Base-by-base conservation (phyloP, 1,284 basidiomycete genomes). In the Golubevia pallescens region DNA sequence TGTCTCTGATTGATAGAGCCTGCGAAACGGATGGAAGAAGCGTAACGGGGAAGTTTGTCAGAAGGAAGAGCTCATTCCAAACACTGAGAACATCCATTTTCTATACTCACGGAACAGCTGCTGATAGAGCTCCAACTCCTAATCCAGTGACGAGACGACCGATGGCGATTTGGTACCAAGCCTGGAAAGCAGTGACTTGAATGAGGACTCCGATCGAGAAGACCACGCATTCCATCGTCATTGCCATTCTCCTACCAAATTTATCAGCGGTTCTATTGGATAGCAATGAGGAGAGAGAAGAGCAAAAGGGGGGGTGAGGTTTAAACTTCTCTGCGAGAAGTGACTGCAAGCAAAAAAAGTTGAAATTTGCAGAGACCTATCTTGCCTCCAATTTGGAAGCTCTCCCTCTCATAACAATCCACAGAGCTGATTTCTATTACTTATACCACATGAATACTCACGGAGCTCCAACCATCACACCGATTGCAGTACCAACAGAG, bases 1-100 rank as follows among this genome's bases (percentile, higher is more conserved):
- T 0, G 90, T 90, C 84, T 93, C 92, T 5, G 91, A 90, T 87
- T 92, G 90, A 80, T 92, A 92, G 85, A n/a, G n/a, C n/a, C n/a
- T n/a, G n/a, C n/a, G n/a, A n/a, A 77, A 57, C 91, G 70, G 19
- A 77, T 38, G 28, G 56, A 5, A 62, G 28, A 1, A 60, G 52
- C 38, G 60, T 60, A 16, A n/a, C n/a, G n/a, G n/a, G n/a, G n/a
- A n/a, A 16, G 51, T 19, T 16, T 16, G 51, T 16, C 16, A 53
- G 19, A 53, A 53, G 16, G 19, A 53, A 53, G 16, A 16, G 51
- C 1, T 16, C 51, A 1, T 16, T 53, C 51, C 16, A 53, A 53
- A 16, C 19, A 16, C 19, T 19, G 51, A 53, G 19, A n/a, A n/a
- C n/a, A 16, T 19, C 19, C 51, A 19, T 19, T 53, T 16, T 16